Conservation (phyloP, 2,329 filamentous ascomycete genomes). For the Fusarium papillatum region DNA sequence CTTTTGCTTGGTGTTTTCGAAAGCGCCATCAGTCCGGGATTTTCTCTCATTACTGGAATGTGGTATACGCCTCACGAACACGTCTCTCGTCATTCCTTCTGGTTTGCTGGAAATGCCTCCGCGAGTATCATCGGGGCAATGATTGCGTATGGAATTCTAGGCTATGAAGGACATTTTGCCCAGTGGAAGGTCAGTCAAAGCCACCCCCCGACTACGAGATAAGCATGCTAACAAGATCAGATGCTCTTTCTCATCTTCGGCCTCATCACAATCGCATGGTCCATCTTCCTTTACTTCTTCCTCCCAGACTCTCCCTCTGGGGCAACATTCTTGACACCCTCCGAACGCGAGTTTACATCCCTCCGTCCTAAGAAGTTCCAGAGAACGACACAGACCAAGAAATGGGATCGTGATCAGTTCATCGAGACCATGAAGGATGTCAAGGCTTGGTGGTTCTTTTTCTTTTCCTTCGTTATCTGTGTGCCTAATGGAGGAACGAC, state of each 20-base stretch:
- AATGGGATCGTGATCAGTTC: constrained; percentile 30
- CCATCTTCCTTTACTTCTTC: constrained; percentile 20
- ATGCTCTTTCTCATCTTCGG: constrained; percentile 28
- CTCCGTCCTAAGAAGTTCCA: constrained; percentile 25
- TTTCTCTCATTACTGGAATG: constrained; percentile 43
- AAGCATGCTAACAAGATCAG: not conserved
- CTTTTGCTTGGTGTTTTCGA: constrained; percentile 45
- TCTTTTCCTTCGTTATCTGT: constrained; percentile 34
- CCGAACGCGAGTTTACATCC: constrained; percentile 17
- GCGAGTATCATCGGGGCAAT: constrained; percentile 44
- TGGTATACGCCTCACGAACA: constrained; percentile 48
- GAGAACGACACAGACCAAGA: constrained; percentile 22
- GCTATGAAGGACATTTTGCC: not conserved
- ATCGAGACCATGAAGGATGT: constrained; percentile 40
- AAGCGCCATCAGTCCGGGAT: constrained; percentile 42
- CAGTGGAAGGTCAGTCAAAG: constrained; percentile 19
- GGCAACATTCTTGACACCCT: constrained; percentile 33
- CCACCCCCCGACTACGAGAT: rapidly evolving
- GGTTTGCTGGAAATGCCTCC: constrained; percentile 47
- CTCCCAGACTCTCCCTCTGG: constrained; percentile 28
- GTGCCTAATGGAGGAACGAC: constrained; percentile 27
- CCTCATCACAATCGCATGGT: constrained; percentile 23
- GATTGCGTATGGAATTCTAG: constrained; percentile 36
- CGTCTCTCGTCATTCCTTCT: constrained; percentile 45
- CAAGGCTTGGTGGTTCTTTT: constrained; percentile 41